Evolutionary conservation across 2,329 filamentous ascomycete species (phyloP), one percentile per base, ranked within the genome.

Genomic region (Emmonsiellopsis sp.): DNA sequence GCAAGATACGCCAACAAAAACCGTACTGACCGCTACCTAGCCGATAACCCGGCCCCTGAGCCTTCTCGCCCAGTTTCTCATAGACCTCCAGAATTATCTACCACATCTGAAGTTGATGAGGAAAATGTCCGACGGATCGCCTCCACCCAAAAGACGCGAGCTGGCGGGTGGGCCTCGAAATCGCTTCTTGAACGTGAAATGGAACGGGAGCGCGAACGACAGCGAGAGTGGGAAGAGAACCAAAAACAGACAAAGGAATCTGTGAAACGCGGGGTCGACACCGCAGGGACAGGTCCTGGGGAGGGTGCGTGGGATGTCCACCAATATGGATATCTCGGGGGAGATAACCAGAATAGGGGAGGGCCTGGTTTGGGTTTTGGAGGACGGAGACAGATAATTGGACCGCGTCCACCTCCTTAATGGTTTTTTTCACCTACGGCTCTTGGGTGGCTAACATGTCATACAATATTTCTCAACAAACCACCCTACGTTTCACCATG

Each of bases 141-240:
- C 0, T 75, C 79, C 0, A 80, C 83, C 57, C 67, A 75, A 49
- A 79, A 78, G 62, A 83, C 81, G 33, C 78, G 78, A 57, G 79
- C 79, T 10, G 77, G 75, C 17, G 79, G 78, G 2, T 83, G 79
- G 80, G 80, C 80, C 0, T 77, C 75, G n/a, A 83, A 82, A 62
- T 82, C 79, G 2, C 72, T 85, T 1, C 72, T 85, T 3, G 81
- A 84, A 62, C 77, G 81, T 6, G 82, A 85, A 59, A 85, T 84
- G 82, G 82, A 85, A 63, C 78, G 80, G 17, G 82, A 85, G 62
- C 76, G 82, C 13, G 79, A 83, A 61, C 74, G 82, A 46, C 82
- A 85, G 62, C 72, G 75, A 39, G 82, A 85, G 56, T 85, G 82
- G 82, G 82, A 85, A 62, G 77, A 82, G 44, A 71, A 71, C 17